A percentile compares a stretch with the other conserved stretches of the same genome.
phyloP scores from a whole-genome alignment of 352 stramenopile genomes.

The Globisporangium polare region DNA sequence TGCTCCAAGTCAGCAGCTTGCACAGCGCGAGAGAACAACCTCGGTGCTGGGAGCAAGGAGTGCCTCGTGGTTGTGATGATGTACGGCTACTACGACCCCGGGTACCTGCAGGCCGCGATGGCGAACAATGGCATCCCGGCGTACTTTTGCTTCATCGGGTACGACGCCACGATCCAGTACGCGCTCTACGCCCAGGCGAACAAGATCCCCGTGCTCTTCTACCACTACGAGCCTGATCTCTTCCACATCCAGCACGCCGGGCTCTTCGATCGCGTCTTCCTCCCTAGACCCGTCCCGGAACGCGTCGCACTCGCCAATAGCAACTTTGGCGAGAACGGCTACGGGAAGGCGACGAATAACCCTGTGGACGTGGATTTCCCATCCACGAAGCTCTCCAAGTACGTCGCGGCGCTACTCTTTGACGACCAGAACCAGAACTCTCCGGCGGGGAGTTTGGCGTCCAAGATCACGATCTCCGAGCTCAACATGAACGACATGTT shows the following conservation, averaged over 20 bases:
- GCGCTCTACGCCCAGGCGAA: slow-evolving; percentile 1
- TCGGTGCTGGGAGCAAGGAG: neutral
- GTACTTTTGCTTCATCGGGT: slow-evolving; percentile 31
- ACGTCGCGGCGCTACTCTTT: slow-evolving; percentile 15
- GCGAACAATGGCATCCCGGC: slow-evolving; percentile 26
- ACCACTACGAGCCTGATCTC: slow-evolving; percentile 46
- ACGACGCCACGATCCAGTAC: slow-evolving; percentile 6
- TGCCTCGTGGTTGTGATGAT: slow-evolving; percentile 28
- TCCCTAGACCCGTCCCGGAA: slow-evolving; percentile 22
- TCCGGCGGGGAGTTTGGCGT: slow-evolving; percentile 19
- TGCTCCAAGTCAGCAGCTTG: slow-evolving; percentile 29
- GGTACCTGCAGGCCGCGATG: slow-evolving; percentile 23
- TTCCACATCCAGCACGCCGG: slow-evolving; percentile 28
- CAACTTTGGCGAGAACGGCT: slow-evolving; percentile 36
- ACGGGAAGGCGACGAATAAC: slow-evolving; percentile 32
- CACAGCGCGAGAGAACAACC: slow-evolving; percentile 9
- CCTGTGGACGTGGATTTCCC: slow-evolving; percentile 39
- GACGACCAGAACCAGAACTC: slow-evolving; percentile 3
- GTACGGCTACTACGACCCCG: slow-evolving; percentile 14
- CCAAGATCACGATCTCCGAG: slow-evolving; percentile 22
- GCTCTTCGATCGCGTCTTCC: slow-evolving; percentile 32
- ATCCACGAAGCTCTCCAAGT: slow-evolving; percentile 24
- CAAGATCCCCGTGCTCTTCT: slow-evolving; percentile 31
- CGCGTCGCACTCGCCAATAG: slow-evolving; percentile 12
- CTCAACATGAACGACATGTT: slow-evolving; percentile 31